Percentiles rank a stretch among this genome's conserved stretches.
These are phyloP conservation scores for Plectosphaerella plurivora DNA, from an alignment of 2,329 filamentous ascomycete species.

Conservation along the genomic window DNA sequence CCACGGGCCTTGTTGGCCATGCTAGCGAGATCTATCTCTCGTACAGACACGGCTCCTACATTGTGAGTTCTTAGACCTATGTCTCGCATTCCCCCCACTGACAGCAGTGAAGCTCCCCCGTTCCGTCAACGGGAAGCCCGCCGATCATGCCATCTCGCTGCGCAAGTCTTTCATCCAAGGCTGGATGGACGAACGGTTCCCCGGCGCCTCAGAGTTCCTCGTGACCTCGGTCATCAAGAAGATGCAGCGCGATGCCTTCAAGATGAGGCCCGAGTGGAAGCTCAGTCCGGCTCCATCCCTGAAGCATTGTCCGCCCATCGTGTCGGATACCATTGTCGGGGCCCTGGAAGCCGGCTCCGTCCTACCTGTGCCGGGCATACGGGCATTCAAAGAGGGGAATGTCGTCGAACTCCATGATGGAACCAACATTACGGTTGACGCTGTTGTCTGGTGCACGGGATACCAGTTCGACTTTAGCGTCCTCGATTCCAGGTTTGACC, in stretches of 20 bases:
- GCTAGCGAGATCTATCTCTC: background rate
- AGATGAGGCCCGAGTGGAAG: slow-evolving; percentile 21
- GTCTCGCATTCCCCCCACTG: background rate
- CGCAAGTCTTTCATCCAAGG: background rate
- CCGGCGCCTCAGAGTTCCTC: background rate
- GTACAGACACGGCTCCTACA: background rate
- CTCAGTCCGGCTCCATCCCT: slow-evolving; percentile 18
- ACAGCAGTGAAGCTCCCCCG: slow-evolving; percentile 3
- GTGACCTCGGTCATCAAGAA: slow-evolving; percentile 25
- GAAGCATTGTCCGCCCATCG: slow-evolving; percentile 15
- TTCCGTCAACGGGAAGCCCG: slow-evolving; percentile 3
- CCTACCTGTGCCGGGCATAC: slow-evolving; percentile 19
- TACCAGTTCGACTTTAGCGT: slow-evolving; percentile 24
- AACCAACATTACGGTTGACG: slow-evolving; percentile 23
- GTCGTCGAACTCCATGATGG: slow-evolving; percentile 22
- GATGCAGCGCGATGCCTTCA: slow-evolving; percentile 17
- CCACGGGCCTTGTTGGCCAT: background rate
- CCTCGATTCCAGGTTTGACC: slow-evolving; percentile 19
- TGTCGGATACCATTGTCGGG: slow-evolving; percentile 20
- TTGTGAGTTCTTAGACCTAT: background rate
- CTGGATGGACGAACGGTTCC: background rate
- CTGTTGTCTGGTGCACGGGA: slow-evolving; percentile 26
- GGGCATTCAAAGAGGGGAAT: slow-evolving; percentile 20
- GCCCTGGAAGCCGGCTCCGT: slow-evolving; percentile 20
- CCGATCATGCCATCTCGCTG: slow-evolving; percentile 7